Base-by-base conservation (phyloP, 2,329 filamentous ascomycete genomes). In the Trichophyton benhamiae region DNA sequence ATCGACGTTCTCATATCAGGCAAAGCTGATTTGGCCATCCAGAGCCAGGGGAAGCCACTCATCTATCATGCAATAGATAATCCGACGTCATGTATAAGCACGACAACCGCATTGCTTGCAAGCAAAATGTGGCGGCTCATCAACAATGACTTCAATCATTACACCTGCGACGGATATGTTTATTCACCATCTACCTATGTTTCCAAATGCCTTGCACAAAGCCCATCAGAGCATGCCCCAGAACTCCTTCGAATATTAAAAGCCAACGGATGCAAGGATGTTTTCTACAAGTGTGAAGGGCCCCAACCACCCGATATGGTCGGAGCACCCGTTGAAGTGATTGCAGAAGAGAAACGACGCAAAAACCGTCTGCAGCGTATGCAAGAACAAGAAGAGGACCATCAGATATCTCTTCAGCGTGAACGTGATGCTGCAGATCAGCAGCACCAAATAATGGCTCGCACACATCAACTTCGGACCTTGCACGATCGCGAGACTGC, bases 181-280 rank as follows among this genome's bases (percentile, higher is more conserved):
- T 87, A 86, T 70, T 87, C 85, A 0, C 81, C 85, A 0, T 83
- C 84, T 2, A 85, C 83, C 74, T 87, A 87, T 68, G 77, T 85
- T 22, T n/a, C 57, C n/a, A 66, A 62, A 33, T 30, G 36, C 11
- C 59, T 65, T 2, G 52, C 61, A 33, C 59, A 58, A 15, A 64
- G 62, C 46, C 58, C 62, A 42, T 60, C 57, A 33, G 57, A 63
- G 46, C 25, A 61, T 36, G 53, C 52, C 5, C 38, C 60, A 1
- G 57, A 62, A 42, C 62, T 66, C 5, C 57, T 65, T 30, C 61
- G 61, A 22, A 62, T 65, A 41, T 60, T 66, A 13, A 64, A 62
- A 57, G 53, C 61, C 3, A 63, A 65, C 49, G 60, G 60, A 13
- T 65, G 65, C 58, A 64, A 64, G 17, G 63, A 66, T 48, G 60